phyloP scores from a whole-genome alignment of 768 basidiomycete species.

The Rhizopogon vesiculosus region DNA sequence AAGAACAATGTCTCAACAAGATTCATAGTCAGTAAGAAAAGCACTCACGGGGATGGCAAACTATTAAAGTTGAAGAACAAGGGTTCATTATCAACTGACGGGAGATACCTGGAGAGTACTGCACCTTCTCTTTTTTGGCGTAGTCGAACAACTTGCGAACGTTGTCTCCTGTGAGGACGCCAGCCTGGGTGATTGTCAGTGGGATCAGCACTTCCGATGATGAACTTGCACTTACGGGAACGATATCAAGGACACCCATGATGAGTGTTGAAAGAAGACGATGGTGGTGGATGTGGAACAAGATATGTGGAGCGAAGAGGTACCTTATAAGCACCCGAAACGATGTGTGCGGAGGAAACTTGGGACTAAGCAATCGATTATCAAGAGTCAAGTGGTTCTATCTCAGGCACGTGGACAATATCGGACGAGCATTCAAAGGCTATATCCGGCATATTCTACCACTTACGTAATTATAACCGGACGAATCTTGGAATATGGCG shows the following conservation, averaged over 20 bases:
- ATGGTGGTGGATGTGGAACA: slow-evolving; percentile 1
- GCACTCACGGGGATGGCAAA: slow-evolving; percentile 80
- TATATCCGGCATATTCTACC: background rate
- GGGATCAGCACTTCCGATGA: slow-evolving; percentile 1
- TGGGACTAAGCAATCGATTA: background rate
- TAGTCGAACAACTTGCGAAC: slow-evolving; percentile 95
- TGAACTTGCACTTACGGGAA: slow-evolving; percentile 56
- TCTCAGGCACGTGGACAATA: too few relatives aligned
- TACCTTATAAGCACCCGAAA: slow-evolving; percentile 3
- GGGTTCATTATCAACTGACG: slow-evolving; percentile 7
- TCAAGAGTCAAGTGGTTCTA: background rate
- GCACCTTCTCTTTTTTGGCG: slow-evolving; percentile 83
- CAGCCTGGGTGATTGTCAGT: slow-evolving; percentile 50
- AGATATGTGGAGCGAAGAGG: background rate
- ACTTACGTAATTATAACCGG: background rate
- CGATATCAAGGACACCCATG: slow-evolving; percentile 83
- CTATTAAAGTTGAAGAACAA: slow-evolving; percentile 28
- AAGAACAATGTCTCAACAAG: background rate
- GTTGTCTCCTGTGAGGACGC: slow-evolving; percentile 93
- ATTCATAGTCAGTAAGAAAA: background rate
- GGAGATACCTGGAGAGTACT: slow-evolving; percentile 3
- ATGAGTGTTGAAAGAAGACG: slow-evolving; percentile 1
- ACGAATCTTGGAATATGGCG: background rate
- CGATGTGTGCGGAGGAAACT: background rate
- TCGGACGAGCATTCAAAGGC: too few relatives aligned